Evolutionary conservation across 2,329 filamentous ascomycete genomes (phyloP), one percentile per base, ranked within the genome.

Genomic region (Aspergillus persii): DNA sequence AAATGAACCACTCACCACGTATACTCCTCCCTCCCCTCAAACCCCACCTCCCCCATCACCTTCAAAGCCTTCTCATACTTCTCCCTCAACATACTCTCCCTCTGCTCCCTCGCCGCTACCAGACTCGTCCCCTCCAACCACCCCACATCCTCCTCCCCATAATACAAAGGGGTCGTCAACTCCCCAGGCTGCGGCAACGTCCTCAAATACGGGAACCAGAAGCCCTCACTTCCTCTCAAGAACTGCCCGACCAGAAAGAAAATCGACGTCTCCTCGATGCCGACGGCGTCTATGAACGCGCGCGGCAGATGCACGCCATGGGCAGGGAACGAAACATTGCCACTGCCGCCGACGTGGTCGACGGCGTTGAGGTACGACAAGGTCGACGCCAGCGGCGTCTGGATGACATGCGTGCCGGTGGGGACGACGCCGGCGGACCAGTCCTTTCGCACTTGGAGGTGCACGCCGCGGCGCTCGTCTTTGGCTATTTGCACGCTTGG

Each of bases 241-340:
- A 86, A 87, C 70, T 92, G 85, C 61, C 87, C 84, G 69, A 90
- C 81, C 5, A 92, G 79, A 63, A 90, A 88, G 73, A 91, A 89
- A 3, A 87, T 83, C 8, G 85, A 83, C 52, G 87, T 75, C 58
- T 89, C 84, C 64, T 89, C 83, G 0, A 85, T 81, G 1, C 83
- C 81, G 2, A 81, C 72, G 4, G 69, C 67, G 1, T 77, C 66
- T 50, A 89, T 72, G 63, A 90, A 86, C 1, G 69, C 68, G 0
- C 64, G 52, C 0, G 84, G 81, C 50, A 89, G 84, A 5, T 65
- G 59, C 12, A 77, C 62, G 1, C 67, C 74, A 50, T 76, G 73
- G 11, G 65, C 67, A 2, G 68, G 62, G 50, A 75, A 76, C 3
- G 63, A 57, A 2, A 31, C 48, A 8, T 33, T 50, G 39, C 4